Evolutionary conservation across 257 asterid species (phyloP).

Genomic region (Craterostigma plantagineum): DNA sequence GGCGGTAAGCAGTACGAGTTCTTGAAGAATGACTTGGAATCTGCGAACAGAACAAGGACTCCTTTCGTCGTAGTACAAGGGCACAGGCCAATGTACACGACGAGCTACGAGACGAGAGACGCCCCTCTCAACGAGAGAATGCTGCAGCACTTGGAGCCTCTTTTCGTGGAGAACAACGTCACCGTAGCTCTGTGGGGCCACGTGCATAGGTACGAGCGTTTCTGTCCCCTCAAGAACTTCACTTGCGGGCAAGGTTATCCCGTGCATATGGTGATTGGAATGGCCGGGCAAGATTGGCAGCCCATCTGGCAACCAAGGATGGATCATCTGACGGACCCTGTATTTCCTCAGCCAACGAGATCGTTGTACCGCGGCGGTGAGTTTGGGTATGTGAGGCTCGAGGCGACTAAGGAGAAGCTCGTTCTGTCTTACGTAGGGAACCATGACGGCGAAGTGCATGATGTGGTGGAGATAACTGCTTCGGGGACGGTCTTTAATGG

Average conservation of each 20-base stretch:
- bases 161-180: conserved; percentile 53
- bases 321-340: conserved; percentile 35
- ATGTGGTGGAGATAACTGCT: conserved; percentile 60
- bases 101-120: conserved; percentile 46
- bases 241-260: conserved; percentile 60
- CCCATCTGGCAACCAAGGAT: conserved; percentile 74
- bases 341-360: conserved; percentile 66
- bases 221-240: conserved; percentile 70
- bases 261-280: conserved; percentile 77
- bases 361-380: conserved; percentile 73
- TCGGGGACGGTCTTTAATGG: conserved; percentile 49
- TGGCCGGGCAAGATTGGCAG: conserved; percentile 96
- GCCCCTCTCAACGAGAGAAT: conserved; percentile 39
- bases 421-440: conserved; percentile 63
- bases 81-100: conserved; percentile 87
- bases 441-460: conserved; percentile 84
- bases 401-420: conserved; percentile 51
- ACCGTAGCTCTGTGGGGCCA: conserved; percentile 86
- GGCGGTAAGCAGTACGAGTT: conserved; percentile 78
- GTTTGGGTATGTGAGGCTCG: conserved; percentile 62
- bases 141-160: conserved; percentile 55
- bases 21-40: conserved; percentile 63
- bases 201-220: conserved; percentile 77
- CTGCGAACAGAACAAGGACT: conserved; percentile 50
- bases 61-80: conserved; percentile 83